Conservation (phyloP, 164 flowering plant genomes). For the Dillenia suffruticosa region DNA sequence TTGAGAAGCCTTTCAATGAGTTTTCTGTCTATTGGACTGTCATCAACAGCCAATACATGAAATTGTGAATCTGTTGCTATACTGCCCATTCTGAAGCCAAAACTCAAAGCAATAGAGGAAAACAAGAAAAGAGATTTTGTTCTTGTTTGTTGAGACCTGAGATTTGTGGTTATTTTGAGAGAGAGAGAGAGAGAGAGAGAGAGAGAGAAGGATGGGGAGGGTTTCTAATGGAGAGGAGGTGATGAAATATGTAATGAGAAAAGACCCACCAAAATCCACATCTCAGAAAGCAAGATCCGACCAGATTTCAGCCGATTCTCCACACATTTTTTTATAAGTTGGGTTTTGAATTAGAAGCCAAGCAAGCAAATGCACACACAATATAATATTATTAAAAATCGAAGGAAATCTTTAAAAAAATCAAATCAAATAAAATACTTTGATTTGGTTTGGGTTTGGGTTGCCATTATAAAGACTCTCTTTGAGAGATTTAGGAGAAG, state of each 20-base stretch:
- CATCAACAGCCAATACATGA: slow-evolving; percentile 45
- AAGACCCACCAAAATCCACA: slow-evolving; percentile 33
- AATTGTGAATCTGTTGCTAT: slow-evolving; percentile 19
- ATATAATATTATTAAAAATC: background rate
- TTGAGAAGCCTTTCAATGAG: slow-evolving; percentile 42
- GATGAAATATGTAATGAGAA: slow-evolving; percentile 16
- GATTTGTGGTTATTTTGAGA: background rate
- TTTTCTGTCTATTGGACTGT: slow-evolving; percentile 33
- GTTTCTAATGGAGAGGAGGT: background rate
- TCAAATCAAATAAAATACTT: background rate
- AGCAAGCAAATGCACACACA: slow-evolving; percentile 11
- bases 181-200: background rate
- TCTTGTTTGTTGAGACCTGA: too few species aligned
- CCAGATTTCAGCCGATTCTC: slow-evolving; percentile 25
- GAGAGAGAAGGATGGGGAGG: background rate
- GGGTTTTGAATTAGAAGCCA: slow-evolving; percentile 28
- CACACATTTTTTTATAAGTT: slow-evolving; percentile 15
- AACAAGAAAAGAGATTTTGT: background rate
- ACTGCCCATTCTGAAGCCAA: slow-evolving; percentile 5
- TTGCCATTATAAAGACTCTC: background rate
- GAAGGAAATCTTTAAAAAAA: background rate
- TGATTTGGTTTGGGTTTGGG: background rate
- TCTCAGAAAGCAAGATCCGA: slow-evolving; percentile 37
- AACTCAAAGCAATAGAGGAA: background rate
- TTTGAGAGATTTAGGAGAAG: background rate